Base-by-base conservation (phyloP, 179 eudicot species). In the Beta macrorhiza region DNA sequence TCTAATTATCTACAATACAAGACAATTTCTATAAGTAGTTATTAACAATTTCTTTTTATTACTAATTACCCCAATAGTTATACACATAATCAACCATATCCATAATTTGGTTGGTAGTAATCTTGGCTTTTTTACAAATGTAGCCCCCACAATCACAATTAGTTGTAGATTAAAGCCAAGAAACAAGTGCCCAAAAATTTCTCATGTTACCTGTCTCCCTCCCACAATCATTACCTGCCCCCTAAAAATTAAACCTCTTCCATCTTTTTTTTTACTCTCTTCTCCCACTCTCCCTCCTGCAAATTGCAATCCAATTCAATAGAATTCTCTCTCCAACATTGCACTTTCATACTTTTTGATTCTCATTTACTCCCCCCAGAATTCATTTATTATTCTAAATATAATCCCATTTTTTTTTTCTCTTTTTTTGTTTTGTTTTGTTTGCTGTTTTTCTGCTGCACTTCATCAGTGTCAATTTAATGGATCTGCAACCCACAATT, bases 161-260 rank as follows among this genome's bases (percentile, higher is more conserved):
- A 57, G 53, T 37, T 15, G 16, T 49, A 8, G 78, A 12, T 67
- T 53, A 61, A 58, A 25, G 53, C 78, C 79, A 59, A 75, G 77
- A 65, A 10, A 71, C 67, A 74, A 75, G 67, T 74, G 58, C 69
- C 81, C 68, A 55, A 61, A 62, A 42, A n/a, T 9, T 51, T 72
- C 78, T 80, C 83, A 84, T 75, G 83, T 89, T 89, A 87, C 87
- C 67, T 87, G 90, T 87, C 88, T 73, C 85, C 84, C 85, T 75
- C 79, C 44, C 70, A 63, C 82, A 79, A 83, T 84, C 84, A 82
- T 78, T 72, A 79, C 80, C 80, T 82, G 62, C 61, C 61, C 68
- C 67, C 74, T 47, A 47, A 7, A 2, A 20, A 7, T 37, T 58
- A 7, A 55, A 9, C 42, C 78, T 11, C 71, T 10, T 1, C 16